Base-by-base conservation (phyloP, 257 asterid species). In the Solanum bukasovii region DNA sequence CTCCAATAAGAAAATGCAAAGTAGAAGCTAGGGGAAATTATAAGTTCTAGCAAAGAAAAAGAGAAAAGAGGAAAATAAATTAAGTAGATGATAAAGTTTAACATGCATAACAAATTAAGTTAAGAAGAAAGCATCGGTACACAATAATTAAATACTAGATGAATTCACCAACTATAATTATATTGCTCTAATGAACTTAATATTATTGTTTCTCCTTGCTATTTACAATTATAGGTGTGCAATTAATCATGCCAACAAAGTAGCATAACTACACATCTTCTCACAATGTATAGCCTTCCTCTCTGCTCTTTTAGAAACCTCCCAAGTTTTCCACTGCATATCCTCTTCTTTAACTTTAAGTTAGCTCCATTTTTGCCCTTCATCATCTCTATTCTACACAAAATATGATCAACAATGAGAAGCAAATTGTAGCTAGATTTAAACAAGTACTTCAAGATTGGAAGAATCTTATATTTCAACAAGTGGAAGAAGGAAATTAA, bases 231-330 rank as follows among this genome's bases (percentile, higher is more conserved):
- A 10, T 13, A 3, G 11, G 1, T 18, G 12, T 13, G 8, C 2
- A 5, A 4, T 92, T 81, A 95, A 33, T 95, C 98, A 65, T 92
- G 94, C 98, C 98, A 95, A 85, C 98, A 95, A 38, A 95, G 93
- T 82, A 95, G 96, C 96, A 94, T 94, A 20, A 93, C 94, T 5
- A 94, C 98, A 67, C 98, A 95, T 93, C 96, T 95, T 90, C 95
- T 88, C 75, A 93, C 44, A 7, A 95, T 95, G 87, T 95, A 94
- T 63, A 94, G 90, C 88, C 95, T 93, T 71, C 95, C 98, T 90
- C 95, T 93, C 27, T 93, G 96, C 87, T 95, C 93, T 78, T 92
- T 93, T 8, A 95, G 90, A 83, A 93, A 93, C 72, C 91, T 92
- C 79, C 98, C 94, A 9, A 95, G 63, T 87, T 79, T 92, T 87